phyloP scores from a whole-genome alignment of 495 filamentous ascomycete species.

The Articulospora tetracladia region DNA sequence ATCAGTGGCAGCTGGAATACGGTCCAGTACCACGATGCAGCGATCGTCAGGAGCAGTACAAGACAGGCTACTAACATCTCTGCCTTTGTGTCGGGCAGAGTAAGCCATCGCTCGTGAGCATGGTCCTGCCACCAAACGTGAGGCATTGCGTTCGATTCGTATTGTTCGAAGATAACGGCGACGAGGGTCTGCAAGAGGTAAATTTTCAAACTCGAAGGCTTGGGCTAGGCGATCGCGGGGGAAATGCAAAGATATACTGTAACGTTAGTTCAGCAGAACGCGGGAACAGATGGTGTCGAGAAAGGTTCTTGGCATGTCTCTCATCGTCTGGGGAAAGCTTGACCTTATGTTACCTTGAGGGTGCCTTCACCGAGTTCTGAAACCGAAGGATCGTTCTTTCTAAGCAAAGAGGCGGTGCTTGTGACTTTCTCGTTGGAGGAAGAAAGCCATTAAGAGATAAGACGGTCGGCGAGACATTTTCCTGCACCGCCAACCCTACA shows the following conservation, averaged over 20 bases:
- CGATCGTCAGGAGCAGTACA: not conserved
- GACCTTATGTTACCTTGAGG: not conserved
- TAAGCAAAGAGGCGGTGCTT: not conserved
- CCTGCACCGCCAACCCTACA: not conserved
- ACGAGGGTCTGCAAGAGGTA: not conserved
- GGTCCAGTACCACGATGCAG: not conserved
- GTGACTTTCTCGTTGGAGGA: constrained; percentile 3
- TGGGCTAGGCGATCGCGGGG: not conserved
- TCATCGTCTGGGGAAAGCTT: not conserved
- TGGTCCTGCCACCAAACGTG: not conserved
- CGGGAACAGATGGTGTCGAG: not conserved
- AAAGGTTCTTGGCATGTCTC: not conserved
- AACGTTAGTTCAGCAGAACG: not conserved
- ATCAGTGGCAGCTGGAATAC: constrained; percentile 1
- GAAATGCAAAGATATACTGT: not conserved
- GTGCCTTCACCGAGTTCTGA: not conserved
- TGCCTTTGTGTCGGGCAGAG: not conserved
- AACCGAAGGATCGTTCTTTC: not conserved
- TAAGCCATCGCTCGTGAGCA: not conserved
- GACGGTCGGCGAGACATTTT: constrained; percentile 1
- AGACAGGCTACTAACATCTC: constrained; percentile 2
- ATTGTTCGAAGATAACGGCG: not conserved
- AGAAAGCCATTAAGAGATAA: constrained; percentile 1
- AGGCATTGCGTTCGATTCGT: constrained; percentile 3
- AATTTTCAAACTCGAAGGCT: constrained; percentile 2